Evolutionary conservation across 2,329 filamentous ascomycete genomes (phyloP).

Genomic region (Cercospora janseana): DNA sequence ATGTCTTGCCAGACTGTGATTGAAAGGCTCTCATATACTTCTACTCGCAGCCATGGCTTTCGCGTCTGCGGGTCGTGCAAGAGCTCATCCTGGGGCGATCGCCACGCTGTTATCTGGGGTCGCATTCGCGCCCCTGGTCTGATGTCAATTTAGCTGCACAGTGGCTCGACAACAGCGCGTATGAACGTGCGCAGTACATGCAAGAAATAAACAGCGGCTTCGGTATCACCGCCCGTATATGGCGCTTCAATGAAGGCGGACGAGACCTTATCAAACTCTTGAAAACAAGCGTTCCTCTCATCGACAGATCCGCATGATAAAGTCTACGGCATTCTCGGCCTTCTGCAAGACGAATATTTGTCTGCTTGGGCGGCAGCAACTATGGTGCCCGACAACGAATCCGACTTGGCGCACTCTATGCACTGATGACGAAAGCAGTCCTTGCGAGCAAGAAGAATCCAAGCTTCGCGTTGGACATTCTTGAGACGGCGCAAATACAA

Average conservation of each 20-base stretch:
- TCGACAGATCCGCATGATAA: slow-evolving; percentile 12
- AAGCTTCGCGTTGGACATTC: not conserved
- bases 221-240: slow-evolving; percentile 4
- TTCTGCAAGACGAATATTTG: not conserved
- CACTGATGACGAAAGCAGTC: slow-evolving; percentile 1
- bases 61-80: slow-evolving; percentile 13
- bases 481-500: not conserved
- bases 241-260: not conserved
- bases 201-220: not conserved
- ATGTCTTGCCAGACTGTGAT: slow-evolving; percentile 1
- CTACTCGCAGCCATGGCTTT: slow-evolving; percentile 7
- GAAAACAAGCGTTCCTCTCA: not conserved
- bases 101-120: not conserved
- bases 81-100: slow-evolving; percentile 11
- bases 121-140: not conserved
- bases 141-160: slow-evolving; percentile 12
- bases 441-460: not conserved
- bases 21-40: not conserved
- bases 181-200: not conserved
- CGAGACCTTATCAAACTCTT: not conserved
- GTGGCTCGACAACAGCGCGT: slow-evolving; percentile 7
- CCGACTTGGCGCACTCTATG: slow-evolving; percentile 5
- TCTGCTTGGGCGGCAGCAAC: not conserved
- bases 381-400: slow-evolving; percentile 7
- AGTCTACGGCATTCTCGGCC: slow-evolving; percentile 18